Evolutionary conservation across 371 early-diverging fungal species (phyloP), one percentile per base, ranked within the genome.

Genomic region (Apophysomyces trapeziformis): DNA sequence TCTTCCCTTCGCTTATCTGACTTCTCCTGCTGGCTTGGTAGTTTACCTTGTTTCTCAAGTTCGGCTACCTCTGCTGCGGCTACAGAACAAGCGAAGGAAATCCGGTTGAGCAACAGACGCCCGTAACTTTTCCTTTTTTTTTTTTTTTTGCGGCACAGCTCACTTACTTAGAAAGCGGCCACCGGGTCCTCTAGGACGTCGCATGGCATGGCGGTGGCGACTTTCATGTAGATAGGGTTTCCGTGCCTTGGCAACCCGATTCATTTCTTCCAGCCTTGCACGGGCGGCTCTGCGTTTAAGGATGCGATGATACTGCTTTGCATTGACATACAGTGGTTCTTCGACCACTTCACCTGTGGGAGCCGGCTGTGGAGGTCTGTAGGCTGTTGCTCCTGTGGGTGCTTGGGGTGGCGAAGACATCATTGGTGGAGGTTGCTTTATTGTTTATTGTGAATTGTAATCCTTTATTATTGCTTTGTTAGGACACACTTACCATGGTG

Each of bases 191-290:
- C 99, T 85, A 61, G 95, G 91, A 58, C 99, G 81, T 66, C 94
- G 87, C 95, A 96, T 94, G 7, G 99, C 99, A 80, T 98, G 99
- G 69, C 89, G 90, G 76, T 98, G 99, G 67, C 99, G 82, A 60
- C 94, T 94, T 80, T 98, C 99, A 80, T 98, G 99, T 44, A 95
- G 84, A 79, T 96, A 98, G 44, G 90, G 87, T 78, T 90, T 89
- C 47, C 87, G 76, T 37, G 80, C 77, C 66, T 81, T 83, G 8
- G 85, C 69, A 12, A 85, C 65, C 60, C 82, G 77, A 68, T 85
- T 82, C 60, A 85, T 72, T 35, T 87, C 89, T 60, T 90, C 91
- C 13, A 87, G 73, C 63, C 76, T 79, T 45, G 88, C 84, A 26
- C 94, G 79, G 36, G 93, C 92, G 57, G 88, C 91, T 69, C 94